Evolutionary conservation across 1,284 basidiomycete species (phyloP), one percentile per base, ranked within the genome.

Genomic region (Microbotryomycetes sp.): DNA sequence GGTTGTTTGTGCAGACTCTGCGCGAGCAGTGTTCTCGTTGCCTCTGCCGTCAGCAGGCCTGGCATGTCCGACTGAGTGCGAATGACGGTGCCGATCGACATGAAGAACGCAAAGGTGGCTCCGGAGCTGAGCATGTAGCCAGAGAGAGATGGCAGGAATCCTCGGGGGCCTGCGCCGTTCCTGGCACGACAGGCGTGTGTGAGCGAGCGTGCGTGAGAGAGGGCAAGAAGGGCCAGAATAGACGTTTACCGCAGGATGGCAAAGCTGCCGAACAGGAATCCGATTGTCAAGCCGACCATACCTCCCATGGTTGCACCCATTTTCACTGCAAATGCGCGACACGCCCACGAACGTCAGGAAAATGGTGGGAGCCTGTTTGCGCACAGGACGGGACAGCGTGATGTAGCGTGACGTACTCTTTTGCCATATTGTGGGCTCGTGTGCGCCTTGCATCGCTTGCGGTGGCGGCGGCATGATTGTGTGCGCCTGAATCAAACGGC

Each of bases 101-200:
- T 82, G 82, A 91, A 90, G 78, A 89, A 89, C 18, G 83, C 83
- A 73, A 90, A 70, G 16, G 88, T 89, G 4, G 89, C 89, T 15
- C 87, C 89, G 69, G 88, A 91, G 73, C 86, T 86, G 30, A 92
- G 81, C 91, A 96, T 96, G 76, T 94, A 94, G 72, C 91, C 89
- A 18, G 89, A 92, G 47, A 96, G 82, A 1, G 91, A 93, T 3
- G 88, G 86, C 46, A 96, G 78, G 57, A 84, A 78, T 9, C 91
- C 91, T 72, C 90, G 83, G 52, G 89, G 90, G 23, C 91, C 91
- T 15, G 89, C 85, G 53, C 92, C 91, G 69, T 83, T 82, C 73
- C 91, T 93, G 71, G n/a, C 9, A 41, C n/a, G 18, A 9, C 5
- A 13, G 50, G 29, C n/a, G 15, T 46, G 48, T 9, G 47, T 29